phyloP scores from a whole-genome alignment of 495 filamentous ascomycete genomes.

The Lasiosphaeria hispida region DNA sequence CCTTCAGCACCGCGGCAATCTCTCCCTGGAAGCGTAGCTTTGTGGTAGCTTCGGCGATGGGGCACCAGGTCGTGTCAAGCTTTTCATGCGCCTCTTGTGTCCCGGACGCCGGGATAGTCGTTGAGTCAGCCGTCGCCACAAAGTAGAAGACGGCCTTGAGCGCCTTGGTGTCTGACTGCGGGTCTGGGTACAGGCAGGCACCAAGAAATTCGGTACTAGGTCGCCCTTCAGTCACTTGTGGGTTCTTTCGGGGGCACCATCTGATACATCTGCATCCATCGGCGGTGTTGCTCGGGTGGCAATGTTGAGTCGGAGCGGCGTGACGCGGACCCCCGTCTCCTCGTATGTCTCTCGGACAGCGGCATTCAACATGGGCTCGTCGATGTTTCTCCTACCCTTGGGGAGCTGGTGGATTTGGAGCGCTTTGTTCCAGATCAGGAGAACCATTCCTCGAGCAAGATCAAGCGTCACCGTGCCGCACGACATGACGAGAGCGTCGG shows the following conservation, averaged over 20 bases:
- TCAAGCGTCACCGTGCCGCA: slow-evolving; percentile 48
- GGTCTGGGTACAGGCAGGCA: slow-evolving; percentile 29
- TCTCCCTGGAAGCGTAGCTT: slow-evolving; percentile 31
- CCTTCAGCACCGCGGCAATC: slow-evolving; percentile 23
- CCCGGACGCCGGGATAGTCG: slow-evolving; percentile 11
- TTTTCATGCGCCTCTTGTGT: slow-evolving; percentile 34
- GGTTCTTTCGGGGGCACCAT: slow-evolving; percentile 14
- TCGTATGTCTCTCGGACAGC: slow-evolving; percentile 48
- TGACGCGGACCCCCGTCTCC: slow-evolving; percentile 41
- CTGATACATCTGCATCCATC: background rate
- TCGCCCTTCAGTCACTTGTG: slow-evolving; percentile 26
- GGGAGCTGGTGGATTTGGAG: slow-evolving; percentile 45
- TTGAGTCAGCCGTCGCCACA: slow-evolving; percentile 31
- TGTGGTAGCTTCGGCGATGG: slow-evolving; percentile 18
- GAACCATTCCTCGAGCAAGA: slow-evolving; percentile 32
- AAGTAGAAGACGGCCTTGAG: slow-evolving; percentile 33
- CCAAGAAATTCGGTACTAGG: slow-evolving; percentile 30
- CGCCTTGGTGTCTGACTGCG: slow-evolving; percentile 26
- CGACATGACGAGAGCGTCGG: slow-evolving; percentile 40
- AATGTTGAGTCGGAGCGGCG: slow-evolving; percentile 37
- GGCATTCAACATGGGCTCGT: slow-evolving; percentile 38
- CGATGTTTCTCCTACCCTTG: slow-evolving; percentile 47
- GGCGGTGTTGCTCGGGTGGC: slow-evolving; percentile 32
- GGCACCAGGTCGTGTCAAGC: slow-evolving; percentile 25
- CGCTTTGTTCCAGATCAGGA: slow-evolving; percentile 43